Base-by-base conservation (phyloP, 257 asterid genomes). In the Oldenlandia corymbosa region DNA sequence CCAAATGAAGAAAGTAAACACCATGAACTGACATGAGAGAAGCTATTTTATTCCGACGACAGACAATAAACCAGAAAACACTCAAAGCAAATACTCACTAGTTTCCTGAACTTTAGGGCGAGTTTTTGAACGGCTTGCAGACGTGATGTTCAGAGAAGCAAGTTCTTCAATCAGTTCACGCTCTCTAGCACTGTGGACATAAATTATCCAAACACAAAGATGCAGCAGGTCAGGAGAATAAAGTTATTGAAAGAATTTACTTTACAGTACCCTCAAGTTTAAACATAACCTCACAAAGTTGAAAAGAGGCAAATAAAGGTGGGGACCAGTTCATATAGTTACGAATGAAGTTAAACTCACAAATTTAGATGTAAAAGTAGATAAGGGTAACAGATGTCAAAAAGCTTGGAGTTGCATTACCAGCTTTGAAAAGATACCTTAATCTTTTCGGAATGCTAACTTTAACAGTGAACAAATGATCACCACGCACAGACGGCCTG, bases 401-500 rank as follows among this genome's bases (percentile, higher is more conserved):
- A 27, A 12, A 34, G 9, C 39, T 45, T 26, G 45, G 55, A 43
- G 55, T 26, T 31, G 17, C n/a, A 6, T 3, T 6, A 12, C 13
- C n/a, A 53, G 53, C 4, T 34, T 65, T 39, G 9, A 52, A 41
- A 64, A 54, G 62, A 37, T 73, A 88, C 99, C 96, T 88, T 69
- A 90, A 76, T 23, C 94, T 87, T 75, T 87, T 90, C 42, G 99
- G 99, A 78, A 93, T 90, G 77, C 81, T 76, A 60, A 93, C 95
- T 85, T 90, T 85, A 34, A 93, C 82, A 4, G 88, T 79, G 81
- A 93, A 93, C 68, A 93, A 71, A 83, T 93, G 99, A 69, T 93
- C 99, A 30, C 99, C 97, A 30, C 99, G 96, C 74, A 90, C 90
- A 45, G 96, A 85, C 49, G 97, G 97, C 77, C 91, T 80, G 75